These are phyloP conservation scores for Penicillium mononematosum DNA, from an alignment of 495 filamentous ascomycete species.

Conservation along the genomic window DNA sequence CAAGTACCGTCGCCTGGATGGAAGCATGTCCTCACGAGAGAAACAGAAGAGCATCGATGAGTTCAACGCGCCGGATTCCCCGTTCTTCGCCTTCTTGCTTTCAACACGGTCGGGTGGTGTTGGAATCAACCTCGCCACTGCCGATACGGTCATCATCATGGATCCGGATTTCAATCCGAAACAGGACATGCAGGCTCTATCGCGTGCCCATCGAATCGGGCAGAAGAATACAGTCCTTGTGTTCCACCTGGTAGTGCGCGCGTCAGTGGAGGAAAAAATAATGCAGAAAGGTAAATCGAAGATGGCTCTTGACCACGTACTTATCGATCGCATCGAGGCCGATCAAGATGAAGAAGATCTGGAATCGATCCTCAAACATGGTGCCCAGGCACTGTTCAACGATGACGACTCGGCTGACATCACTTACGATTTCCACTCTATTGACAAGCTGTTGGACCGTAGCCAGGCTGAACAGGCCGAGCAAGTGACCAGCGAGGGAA, in stretches of 20 bases:
- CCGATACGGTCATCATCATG: slow-evolving; percentile 97
- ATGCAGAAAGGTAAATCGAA: slow-evolving; percentile 95
- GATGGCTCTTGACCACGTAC: slow-evolving; percentile 85
- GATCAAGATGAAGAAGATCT: slow-evolving; percentile 78
- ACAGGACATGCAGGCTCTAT: slow-evolving; percentile 94
- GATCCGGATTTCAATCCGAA: slow-evolving; percentile 99
- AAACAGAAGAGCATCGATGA: slow-evolving; percentile 93
- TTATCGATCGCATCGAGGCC: slow-evolving; percentile 85
- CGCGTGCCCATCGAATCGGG: slow-evolving; percentile 91
- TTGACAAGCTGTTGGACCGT: slow-evolving; percentile 87
- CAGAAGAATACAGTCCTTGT: slow-evolving; percentile 94
- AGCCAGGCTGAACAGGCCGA: slow-evolving; percentile 73
- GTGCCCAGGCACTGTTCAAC: slow-evolving; percentile 80
- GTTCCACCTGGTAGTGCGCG: slow-evolving; percentile 88
- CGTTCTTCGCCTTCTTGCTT: slow-evolving; percentile 83
- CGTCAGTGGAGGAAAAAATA: slow-evolving; percentile 91
- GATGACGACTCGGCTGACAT: slow-evolving; percentile 67
- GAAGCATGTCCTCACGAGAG: slow-evolving; percentile 70
- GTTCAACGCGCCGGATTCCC: slow-evolving; percentile 83
- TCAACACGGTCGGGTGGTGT: slow-evolving; percentile 94
- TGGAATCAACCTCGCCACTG: slow-evolving; percentile 95
- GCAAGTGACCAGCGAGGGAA: slow-evolving; percentile 50
- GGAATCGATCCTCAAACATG: slow-evolving; percentile 85
- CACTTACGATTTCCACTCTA: slow-evolving; percentile 71
- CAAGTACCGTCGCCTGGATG: slow-evolving; percentile 77